Conservation (phyloP, 805 yeast species). For the Lipomyces mesembrius region DNA sequence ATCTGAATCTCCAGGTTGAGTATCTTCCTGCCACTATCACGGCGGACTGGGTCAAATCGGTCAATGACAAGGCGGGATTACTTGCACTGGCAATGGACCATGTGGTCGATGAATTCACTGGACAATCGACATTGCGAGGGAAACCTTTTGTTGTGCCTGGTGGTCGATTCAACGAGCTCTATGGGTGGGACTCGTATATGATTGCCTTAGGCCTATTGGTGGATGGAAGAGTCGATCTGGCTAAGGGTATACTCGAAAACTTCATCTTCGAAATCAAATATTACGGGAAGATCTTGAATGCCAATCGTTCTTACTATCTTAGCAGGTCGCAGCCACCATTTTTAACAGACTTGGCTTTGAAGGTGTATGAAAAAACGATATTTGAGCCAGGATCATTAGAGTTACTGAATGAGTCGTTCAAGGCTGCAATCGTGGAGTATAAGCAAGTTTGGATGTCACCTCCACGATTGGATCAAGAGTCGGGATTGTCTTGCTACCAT, state of each 20-base stretch:
- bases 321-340: constrained; percentile 97
- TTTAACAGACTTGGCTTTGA: constrained; percentile 85
- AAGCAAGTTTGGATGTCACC: constrained; percentile 72
- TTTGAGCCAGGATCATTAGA: constrained; percentile 52
- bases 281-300: constrained; percentile 91
- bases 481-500: constrained; percentile 87
- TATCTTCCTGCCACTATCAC: constrained; percentile 76
- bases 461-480: constrained; percentile 72
- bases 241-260: constrained; percentile 89
- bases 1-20: constrained; percentile 68
- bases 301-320: constrained; percentile 88
- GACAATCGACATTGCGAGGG: constrained; percentile 59
- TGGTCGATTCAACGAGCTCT: constrained; percentile 92
- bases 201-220: constrained; percentile 79
- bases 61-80: constrained; percentile 83
- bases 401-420: constrained; percentile 65
- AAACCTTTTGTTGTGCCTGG: constrained; percentile 96
- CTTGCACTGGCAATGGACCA: constrained; percentile 75
- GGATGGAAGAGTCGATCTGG: constrained; percentile 67
- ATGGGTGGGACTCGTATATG: constrained; percentile 99
- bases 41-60: constrained; percentile 73
- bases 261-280: constrained; percentile 86
- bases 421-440: constrained; percentile 88
- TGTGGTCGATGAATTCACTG: constrained; percentile 54
- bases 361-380: constrained; percentile 62